phyloP scores from a whole-genome alignment of 208 protist species.

The Crithidia bombi region DNA sequence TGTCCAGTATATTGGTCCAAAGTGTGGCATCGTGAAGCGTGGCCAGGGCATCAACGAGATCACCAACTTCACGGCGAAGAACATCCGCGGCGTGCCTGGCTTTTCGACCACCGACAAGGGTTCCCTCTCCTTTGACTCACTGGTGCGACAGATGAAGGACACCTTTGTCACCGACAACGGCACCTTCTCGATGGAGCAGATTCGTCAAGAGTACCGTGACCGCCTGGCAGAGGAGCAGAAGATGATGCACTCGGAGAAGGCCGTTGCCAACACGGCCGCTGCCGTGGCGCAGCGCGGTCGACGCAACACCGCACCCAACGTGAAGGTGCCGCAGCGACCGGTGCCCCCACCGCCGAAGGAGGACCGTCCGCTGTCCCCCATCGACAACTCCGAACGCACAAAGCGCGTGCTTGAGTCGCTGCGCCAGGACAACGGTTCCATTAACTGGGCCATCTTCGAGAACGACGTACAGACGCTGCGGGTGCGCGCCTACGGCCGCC shows the following conservation, averaged over 20 bases:
- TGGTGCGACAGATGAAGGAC: conserved; percentile 69
- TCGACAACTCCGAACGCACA: conserved; percentile 34
- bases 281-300: conserved; percentile 20
- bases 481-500: conserved; percentile 55
- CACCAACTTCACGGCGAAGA: conserved; percentile 50
- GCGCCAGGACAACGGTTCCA: conserved; percentile 61
- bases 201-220: conserved; percentile 71
- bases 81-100: conserved; percentile 60
- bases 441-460: conserved; percentile 86
- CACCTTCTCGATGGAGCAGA: conserved; percentile 75
- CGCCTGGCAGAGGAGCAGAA: conserved; percentile 61
- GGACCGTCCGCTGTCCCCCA: conserved; percentile 17
- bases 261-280: conserved; percentile 19
- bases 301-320: conserved; percentile 20
- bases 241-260: conserved; percentile 60
- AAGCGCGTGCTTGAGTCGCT: conserved; percentile 58
- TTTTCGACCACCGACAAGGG: conserved; percentile 72
- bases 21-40: conserved; percentile 79
- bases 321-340: conserved; percentile 7
- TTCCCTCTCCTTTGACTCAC: conserved; percentile 58
- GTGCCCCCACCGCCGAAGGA: conserved; percentile 16
- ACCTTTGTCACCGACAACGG: conserved; percentile 83
- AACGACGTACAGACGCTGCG: conserved; percentile 49
- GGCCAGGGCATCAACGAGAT: conserved; percentile 74
- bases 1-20: conserved; percentile 74